phyloP scores from a whole-genome alignment of 2,329 filamentous ascomycete genomes.

The Zalaria sp. region DNA sequence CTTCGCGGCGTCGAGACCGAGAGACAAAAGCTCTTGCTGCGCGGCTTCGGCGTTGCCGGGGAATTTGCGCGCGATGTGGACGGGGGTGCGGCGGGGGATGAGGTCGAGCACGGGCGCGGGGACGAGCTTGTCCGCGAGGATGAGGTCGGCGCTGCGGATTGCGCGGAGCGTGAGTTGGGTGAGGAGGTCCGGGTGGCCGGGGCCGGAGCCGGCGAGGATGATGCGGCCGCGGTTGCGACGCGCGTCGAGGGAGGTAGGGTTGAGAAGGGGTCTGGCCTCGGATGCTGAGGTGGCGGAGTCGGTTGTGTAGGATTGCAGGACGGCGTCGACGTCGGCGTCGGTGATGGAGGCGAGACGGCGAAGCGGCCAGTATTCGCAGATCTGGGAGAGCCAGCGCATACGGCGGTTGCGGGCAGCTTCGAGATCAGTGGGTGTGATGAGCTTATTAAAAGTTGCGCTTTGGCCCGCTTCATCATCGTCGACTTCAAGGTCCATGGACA shows the following conservation, averaged over 20 bases:
- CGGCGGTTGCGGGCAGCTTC: constrained; percentile 64
- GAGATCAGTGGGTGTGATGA: constrained; percentile 60
- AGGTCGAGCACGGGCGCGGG: constrained; percentile 75
- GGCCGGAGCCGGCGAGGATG: constrained; percentile 81
- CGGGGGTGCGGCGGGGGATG: constrained; percentile 74
- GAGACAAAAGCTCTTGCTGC: constrained; percentile 73
- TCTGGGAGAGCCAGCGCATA: constrained; percentile 86
- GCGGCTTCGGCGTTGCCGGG: constrained; percentile 91
- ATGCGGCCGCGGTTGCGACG: constrained; percentile 48
- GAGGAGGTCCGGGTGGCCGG: constrained; percentile 81
- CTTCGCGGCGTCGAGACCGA: constrained; percentile 56
- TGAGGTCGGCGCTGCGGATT: constrained; percentile 59
- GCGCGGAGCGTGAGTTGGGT: constrained; percentile 70
- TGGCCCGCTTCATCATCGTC: constrained; percentile 53
- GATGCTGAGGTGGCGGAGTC: constrained; percentile 16
- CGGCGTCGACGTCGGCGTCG: constrained; percentile 61
- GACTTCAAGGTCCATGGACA: constrained; percentile 24
- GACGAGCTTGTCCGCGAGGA: constrained; percentile 76
- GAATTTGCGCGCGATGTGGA: constrained; percentile 92
- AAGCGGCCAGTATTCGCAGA: constrained; percentile 98
- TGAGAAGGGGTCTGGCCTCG: constrained; percentile 11
- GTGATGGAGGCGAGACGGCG: constrained; percentile 65
- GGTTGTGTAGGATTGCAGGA: constrained; percentile 59
- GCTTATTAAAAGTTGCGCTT: constrained; percentile 66
- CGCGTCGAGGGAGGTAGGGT: constrained; percentile 15